A percentile compares a stretch with the other conserved stretches of the same genome.
phyloP scores from a whole-genome alignment of 805 yeast genomes.

The Sugiyamaella mastotermitis region DNA sequence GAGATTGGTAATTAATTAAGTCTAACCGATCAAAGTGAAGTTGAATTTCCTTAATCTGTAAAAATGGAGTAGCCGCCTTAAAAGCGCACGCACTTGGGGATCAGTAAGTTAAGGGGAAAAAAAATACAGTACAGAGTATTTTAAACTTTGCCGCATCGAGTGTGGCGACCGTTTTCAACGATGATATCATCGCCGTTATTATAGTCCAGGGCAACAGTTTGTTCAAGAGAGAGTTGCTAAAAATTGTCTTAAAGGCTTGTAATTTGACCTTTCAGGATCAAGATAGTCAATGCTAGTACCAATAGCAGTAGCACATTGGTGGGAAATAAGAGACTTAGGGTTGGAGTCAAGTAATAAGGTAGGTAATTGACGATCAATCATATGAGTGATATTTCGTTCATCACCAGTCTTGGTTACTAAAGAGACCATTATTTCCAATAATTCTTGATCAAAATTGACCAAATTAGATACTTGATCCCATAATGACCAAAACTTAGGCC shows the following conservation, averaged over 20 bases:
- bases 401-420: conserved; percentile 28
- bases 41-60: no score
- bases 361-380: conserved; percentile 23
- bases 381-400: conserved; percentile 17
- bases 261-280: conserved; percentile 17
- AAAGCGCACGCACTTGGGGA: no score
- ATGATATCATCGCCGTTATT: no score
- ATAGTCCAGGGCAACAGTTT: no score
- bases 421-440: conserved; percentile 22
- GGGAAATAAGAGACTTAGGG: conserved; percentile 1
- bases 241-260: conserved; percentile 15
- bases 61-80: no score
- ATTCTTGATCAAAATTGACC: conserved; percentile 16
- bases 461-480: conserved; percentile 19
- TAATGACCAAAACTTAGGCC: conserved; percentile 28
- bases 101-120: no score
- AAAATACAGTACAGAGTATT: no score
- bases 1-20: no score
- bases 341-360: conserved; percentile 9
- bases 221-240: no score
- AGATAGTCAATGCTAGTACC: conserved; percentile 18
- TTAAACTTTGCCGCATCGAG: no score
- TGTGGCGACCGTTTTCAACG: no score
- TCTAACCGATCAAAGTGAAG: no score
- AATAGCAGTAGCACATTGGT: conserved; percentile 2